Conservation (phyloP, 2,329 filamentous ascomycete genomes). For the Colletotrichum sublineola region DNA sequence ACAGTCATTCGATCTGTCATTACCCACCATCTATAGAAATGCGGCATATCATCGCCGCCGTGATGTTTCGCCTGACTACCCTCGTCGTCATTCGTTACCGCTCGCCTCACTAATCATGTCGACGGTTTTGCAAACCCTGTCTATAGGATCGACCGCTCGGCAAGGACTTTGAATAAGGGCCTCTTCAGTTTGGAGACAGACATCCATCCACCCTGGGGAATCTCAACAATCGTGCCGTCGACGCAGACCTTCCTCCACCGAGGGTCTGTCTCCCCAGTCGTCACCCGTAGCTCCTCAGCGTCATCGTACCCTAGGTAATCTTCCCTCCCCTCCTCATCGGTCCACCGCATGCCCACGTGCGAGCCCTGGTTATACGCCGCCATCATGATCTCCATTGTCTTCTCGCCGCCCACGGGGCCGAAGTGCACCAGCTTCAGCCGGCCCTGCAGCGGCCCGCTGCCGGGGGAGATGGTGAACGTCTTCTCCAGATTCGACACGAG, state of each 20-base stretch:
- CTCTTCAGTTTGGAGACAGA: conserved; percentile 67
- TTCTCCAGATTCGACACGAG: conserved; percentile 86
- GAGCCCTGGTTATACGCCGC: conserved; percentile 69
- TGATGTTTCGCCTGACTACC: neutral
- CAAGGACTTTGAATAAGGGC: conserved; percentile 60
- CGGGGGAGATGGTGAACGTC: conserved; percentile 85
- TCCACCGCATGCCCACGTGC: conserved; percentile 66
- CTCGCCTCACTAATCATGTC: neutral
- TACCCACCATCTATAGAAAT: neutral
- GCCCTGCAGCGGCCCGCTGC: conserved; percentile 77
- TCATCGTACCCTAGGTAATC: conserved; percentile 78
- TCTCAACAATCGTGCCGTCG: conserved; percentile 87
- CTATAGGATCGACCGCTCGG: conserved; percentile 48
- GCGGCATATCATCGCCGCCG: neutral
- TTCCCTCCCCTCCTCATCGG: conserved; percentile 62
- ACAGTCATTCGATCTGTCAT: neutral
- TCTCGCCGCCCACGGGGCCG: conserved; percentile 72
- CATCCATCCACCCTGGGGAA: conserved; percentile 80
- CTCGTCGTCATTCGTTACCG: neutral
- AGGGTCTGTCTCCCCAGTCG: conserved; percentile 75
- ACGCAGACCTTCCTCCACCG: conserved; percentile 89
- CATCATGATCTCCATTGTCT: conserved; percentile 83
- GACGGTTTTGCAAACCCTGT: neutral
- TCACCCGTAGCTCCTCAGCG: conserved; percentile 76
- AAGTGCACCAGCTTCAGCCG: conserved; percentile 81